Percentiles rank a stretch among this genome's conserved stretches.
These are phyloP conservation scores for Lentinula edodes DNA, from an alignment of 768 basidiomycete species.

Conservation along the genomic window DNA sequence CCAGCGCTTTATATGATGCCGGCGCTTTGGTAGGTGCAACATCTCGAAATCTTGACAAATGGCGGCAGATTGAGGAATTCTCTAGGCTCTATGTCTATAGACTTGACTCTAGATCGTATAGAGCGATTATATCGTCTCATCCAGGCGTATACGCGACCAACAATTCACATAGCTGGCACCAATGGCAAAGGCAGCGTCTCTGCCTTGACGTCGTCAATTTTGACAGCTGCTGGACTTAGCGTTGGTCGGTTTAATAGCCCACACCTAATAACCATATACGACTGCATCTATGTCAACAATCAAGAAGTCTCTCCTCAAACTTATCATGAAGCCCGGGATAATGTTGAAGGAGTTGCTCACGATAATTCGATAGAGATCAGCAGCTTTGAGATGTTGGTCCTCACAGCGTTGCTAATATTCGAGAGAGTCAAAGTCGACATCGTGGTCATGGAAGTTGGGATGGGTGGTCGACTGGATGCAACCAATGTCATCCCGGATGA, in stretches of 20 bases:
- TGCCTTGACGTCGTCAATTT: conserved; percentile 72
- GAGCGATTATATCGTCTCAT: conserved; percentile 45
- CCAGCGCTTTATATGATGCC: too few species aligned
- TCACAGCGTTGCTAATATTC: conserved; percentile 75
- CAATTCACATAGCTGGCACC: conserved; percentile 89
- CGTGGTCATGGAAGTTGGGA: conserved; percentile 87
- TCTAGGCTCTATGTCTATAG: conserved; percentile 49
- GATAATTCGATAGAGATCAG: conserved; percentile 44
- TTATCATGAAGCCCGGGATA: conserved; percentile 42
- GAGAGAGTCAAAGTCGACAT: conserved; percentile 68
- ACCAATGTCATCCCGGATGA: conserved; percentile 83
- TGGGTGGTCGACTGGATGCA: conserved; percentile 91
- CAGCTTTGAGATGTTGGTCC: conserved; percentile 81
- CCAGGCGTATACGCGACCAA: conserved; percentile 66
- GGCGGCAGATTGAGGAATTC: neutral
- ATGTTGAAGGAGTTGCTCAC: conserved; percentile 45
- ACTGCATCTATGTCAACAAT: conserved; percentile 70
- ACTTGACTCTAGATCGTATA: conserved; percentile 62
- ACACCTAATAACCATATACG: conserved; percentile 73
- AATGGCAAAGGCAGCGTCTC: conserved; percentile 97
- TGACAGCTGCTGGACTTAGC: conserved; percentile 48
- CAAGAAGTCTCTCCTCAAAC: conserved; percentile 37
- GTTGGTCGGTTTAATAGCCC: conserved; percentile 91
- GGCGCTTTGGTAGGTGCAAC: too few species aligned
- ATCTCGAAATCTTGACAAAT: too few species aligned